Conservation (phyloP, 768 basidiomycete genomes). For the Phanerochaete sordida region DNA sequence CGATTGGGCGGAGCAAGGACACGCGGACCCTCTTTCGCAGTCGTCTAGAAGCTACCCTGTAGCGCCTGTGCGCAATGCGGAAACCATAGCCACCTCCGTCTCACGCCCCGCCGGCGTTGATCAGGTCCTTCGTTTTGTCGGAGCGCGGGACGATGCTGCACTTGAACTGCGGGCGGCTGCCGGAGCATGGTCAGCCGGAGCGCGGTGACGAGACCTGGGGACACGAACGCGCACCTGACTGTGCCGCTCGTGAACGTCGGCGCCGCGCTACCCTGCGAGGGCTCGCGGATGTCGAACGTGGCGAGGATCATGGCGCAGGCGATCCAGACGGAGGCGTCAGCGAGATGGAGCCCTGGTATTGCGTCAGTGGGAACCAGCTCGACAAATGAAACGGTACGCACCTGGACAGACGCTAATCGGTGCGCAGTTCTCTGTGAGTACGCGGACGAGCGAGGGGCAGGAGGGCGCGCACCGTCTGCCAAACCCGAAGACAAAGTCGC, state of each 20-base stretch:
- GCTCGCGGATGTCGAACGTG: slow-evolving; percentile 26
- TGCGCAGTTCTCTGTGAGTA: too few species aligned
- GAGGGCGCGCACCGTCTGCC: slow-evolving; percentile 30
- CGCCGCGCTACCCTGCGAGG: slow-evolving; percentile 21
- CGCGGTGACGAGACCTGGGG: background rate
- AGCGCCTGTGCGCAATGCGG: too few species aligned
- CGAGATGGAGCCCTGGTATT: slow-evolving; percentile 26
- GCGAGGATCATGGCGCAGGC: slow-evolving; percentile 28
- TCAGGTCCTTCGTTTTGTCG: too few species aligned
- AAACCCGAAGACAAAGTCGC: slow-evolving; percentile 25
- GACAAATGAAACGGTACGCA: too few species aligned
- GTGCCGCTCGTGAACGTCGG: slow-evolving; percentile 22
- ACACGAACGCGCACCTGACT: slow-evolving; percentile 20
- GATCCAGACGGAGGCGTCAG: slow-evolving; percentile 28
- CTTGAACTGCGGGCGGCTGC: slow-evolving; percentile 12
- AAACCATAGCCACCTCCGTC: too few species aligned
- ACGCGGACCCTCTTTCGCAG: too few species aligned
- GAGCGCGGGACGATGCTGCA: slow-evolving; percentile 4
- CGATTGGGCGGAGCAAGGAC: too few species aligned
- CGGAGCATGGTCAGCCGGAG: background rate
- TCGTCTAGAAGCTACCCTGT: too few species aligned
- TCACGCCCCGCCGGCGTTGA: too few species aligned
- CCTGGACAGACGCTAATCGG: too few species aligned
- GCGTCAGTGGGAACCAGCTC: too few species aligned
- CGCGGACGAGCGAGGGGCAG: background rate